Conservation (phyloP, 148 eudicot species). For the Rhododendron vialii region DNA sequence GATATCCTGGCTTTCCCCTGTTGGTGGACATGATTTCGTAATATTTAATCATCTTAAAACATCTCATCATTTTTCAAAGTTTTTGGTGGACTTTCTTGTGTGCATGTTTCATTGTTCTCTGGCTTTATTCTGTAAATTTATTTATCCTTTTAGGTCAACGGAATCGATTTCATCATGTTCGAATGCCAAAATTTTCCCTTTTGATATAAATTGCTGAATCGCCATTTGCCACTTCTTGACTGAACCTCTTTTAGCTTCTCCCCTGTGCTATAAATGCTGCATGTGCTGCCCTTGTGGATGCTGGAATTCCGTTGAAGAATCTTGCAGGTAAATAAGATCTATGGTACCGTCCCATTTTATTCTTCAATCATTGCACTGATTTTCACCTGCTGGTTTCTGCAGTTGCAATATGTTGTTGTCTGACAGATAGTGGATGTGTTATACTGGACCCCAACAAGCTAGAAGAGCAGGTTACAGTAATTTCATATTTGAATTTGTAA, state of each 20-base stretch:
- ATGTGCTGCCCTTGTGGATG: constrained; percentile 94
- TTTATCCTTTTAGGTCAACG: background rate
- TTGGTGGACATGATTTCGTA: background rate
- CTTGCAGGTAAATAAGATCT: constrained; percentile 62
- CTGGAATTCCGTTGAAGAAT: constrained; percentile 87
- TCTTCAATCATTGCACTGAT: background rate
- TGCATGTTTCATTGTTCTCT: background rate
- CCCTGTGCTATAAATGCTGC: constrained; percentile 95
- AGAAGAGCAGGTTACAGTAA: constrained; percentile 70
- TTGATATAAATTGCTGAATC: background rate
- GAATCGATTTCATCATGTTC: background rate
- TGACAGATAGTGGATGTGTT: constrained; percentile 59
- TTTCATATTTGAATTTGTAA: background rate
- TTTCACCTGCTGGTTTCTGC: constrained; percentile 28
- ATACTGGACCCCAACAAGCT: constrained; percentile 73
- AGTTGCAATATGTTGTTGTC: constrained; percentile 84
- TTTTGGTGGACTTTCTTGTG: background rate
- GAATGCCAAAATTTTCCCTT: background rate
- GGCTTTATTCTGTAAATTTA: background rate
- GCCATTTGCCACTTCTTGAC: constrained; percentile 24
- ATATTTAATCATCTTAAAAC: background rate
- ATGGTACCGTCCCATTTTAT: background rate
- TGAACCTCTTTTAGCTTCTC: constrained; percentile 59
- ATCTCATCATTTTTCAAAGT: background rate
- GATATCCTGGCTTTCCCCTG: background rate